These are phyloP conservation scores for Picochlorum sp. DNA, from an alignment of 139 green algal species.

Conservation along the genomic window DNA sequence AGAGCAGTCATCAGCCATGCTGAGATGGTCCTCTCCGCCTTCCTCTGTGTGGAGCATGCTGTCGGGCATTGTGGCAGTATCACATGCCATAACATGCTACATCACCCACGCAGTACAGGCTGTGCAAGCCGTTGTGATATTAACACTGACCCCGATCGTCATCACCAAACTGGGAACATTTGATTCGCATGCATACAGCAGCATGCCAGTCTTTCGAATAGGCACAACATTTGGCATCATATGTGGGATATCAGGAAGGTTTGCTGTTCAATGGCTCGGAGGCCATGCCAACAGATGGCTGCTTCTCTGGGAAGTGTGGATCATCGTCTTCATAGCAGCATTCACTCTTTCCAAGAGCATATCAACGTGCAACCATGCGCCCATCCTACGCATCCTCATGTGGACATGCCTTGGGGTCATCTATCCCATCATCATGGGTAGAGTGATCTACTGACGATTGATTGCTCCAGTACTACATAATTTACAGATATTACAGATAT, in stretches of 20 bases:
- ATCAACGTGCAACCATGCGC: not conserved
- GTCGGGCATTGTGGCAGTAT: too few species aligned
- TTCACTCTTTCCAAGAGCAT: not conserved
- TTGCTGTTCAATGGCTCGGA: constrained; percentile 23
- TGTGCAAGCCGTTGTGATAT: not conserved
- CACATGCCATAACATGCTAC: too few species aligned
- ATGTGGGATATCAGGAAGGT: constrained; percentile 21
- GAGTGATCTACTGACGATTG: too few species aligned
- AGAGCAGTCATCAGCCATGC: too few species aligned
- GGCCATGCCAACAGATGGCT: constrained; percentile 20
- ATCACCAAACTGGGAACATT: not conserved
- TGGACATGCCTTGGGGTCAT: too few species aligned
- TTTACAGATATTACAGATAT: too few species aligned
- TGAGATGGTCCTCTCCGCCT: too few species aligned
- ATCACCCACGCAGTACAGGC: not conserved
- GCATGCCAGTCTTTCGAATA: constrained; percentile 24
- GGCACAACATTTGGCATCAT: constrained; percentile 18
- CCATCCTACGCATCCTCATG: not conserved
- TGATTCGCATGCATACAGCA: constrained; percentile 12
- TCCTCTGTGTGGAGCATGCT: too few species aligned
- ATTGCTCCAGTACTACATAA: too few species aligned
- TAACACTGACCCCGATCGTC: not conserved
- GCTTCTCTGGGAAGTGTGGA: constrained; percentile 26
- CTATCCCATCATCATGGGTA: too few species aligned
- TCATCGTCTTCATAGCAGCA: constrained; percentile 10